Percentiles rank a stretch among this genome's conserved stretches.
These are phyloP conservation scores for Naegleria fowleri DNA, from an alignment of 208 protist species.

Conservation along the genomic window DNA sequence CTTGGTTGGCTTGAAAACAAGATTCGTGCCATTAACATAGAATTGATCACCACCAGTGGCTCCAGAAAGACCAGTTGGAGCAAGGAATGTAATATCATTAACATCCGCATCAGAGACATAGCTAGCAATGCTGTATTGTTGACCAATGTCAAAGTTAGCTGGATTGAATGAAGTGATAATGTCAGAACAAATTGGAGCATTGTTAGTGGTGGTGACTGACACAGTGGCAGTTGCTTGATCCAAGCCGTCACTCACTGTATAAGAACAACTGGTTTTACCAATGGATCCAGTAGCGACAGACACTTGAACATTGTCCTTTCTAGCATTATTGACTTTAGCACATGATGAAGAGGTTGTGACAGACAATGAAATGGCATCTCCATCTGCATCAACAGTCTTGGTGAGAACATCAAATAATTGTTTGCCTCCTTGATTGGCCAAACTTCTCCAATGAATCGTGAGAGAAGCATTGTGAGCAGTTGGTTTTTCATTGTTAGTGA, in stretches of 20 bases:
- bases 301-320: background rate
- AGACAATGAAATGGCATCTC: background rate
- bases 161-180: background rate
- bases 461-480: no score
- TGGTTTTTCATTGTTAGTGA: constrained; percentile 4
- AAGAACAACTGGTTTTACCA: background rate
- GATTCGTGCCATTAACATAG: background rate
- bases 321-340: background rate
- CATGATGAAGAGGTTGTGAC: background rate
- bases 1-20: background rate
- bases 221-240: background rate
- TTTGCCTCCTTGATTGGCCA: background rate
- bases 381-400: background rate
- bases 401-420: background rate
- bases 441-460: constrained; percentile 10
- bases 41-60: background rate
- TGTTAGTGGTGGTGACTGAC: background rate
- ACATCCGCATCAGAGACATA: background rate
- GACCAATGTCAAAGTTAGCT: background rate
- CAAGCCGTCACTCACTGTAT: background rate
- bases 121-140: background rate
- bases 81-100: background rate
- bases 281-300: background rate
- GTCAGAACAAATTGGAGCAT: background rate
- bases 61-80: background rate